These are phyloP conservation scores for Porcisia hertigi DNA, from an alignment of 208 protist genomes.

Conservation along the genomic window DNA sequence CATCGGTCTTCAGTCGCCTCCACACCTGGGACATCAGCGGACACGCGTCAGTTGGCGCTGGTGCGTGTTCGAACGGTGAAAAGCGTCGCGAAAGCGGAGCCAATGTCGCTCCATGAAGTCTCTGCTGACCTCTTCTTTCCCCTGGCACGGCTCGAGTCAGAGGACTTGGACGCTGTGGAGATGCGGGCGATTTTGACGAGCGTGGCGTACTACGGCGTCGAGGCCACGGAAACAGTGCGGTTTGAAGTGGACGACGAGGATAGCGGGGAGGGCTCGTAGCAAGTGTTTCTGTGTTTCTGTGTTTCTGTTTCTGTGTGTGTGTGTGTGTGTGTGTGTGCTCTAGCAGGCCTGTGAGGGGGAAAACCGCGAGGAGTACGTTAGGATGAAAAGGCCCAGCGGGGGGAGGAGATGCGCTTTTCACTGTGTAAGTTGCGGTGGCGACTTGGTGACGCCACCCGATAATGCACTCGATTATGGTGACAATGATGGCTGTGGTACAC, in stretches of 20 bases:
- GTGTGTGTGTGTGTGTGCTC: neutral
- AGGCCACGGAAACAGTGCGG: constrained; percentile 23
- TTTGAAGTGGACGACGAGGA: constrained; percentile 27
- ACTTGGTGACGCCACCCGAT: neutral
- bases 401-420: neutral
- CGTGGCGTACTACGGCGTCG: constrained; percentile 30
- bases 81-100: neutral
- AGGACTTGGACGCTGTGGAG: constrained; percentile 42
- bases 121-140: constrained; percentile 31
- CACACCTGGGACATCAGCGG: neutral
- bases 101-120: constrained; percentile 8
- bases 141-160: constrained; percentile 29
- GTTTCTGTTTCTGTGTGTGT: neutral
- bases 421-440: neutral
- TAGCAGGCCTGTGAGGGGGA: neutral
- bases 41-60: constrained; percentile 32
- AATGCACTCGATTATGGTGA: neutral
- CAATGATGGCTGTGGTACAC: neutral
- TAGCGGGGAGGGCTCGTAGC: neutral
- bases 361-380: neutral
- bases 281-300: neutral
- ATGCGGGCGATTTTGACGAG: constrained; percentile 37
- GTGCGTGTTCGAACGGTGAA: constrained; percentile 21
- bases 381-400: too few species aligned
- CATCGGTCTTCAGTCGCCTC: constrained; percentile 1